These are phyloP conservation scores for Beauveria asiatica DNA, from an alignment of 2,329 filamentous ascomycete species.

Conservation along the genomic window DNA sequence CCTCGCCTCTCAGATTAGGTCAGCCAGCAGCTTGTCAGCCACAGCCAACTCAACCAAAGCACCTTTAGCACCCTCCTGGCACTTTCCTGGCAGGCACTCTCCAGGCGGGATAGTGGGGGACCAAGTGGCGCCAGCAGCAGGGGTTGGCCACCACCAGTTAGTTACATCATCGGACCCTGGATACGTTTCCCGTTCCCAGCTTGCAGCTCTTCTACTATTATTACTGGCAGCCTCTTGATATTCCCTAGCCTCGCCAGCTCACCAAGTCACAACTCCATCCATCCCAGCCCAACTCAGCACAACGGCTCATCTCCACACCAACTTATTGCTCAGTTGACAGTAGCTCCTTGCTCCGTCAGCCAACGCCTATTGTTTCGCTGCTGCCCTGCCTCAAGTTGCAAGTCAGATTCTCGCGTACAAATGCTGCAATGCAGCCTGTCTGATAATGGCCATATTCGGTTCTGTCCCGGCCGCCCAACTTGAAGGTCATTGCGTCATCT, in stretches of 20 bases:
- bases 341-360: background rate
- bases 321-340: background rate
- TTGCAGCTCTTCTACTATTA: background rate
- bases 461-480: background rate
- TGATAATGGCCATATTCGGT: background rate
- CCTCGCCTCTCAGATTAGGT: background rate
- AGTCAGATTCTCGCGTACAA: background rate
- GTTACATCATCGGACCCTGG: conserved; percentile 7
- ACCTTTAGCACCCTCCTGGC: background rate
- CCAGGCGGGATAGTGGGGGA: background rate
- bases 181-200: background rate
- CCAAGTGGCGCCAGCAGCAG: background rate
- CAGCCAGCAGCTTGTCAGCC: background rate
- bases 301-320: background rate
- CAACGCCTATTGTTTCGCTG: background rate
- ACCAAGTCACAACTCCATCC: background rate
- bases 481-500: background rate
- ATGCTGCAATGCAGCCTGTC: background rate
- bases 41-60: background rate
- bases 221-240: background rate
- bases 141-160: background rate
- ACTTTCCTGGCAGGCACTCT: no score
- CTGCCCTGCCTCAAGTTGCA: background rate
- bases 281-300: conserved; percentile 1
- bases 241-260: background rate